Evolutionary conservation across 768 basidiomycete genomes (phyloP), one percentile per base, ranked within the genome.

Genomic region (Clitopilus passeckerianus): DNA sequence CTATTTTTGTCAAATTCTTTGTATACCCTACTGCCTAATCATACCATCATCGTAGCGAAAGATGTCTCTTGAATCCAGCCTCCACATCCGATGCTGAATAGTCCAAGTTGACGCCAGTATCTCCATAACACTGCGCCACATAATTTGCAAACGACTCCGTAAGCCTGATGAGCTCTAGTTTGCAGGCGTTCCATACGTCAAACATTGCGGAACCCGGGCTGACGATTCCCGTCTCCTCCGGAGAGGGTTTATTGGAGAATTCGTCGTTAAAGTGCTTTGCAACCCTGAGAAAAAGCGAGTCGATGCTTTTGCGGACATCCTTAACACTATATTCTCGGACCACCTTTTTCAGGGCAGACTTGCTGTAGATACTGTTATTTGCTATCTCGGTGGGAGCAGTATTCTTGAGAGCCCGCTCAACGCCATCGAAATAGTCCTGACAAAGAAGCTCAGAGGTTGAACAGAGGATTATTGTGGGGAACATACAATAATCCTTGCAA

Each of bases 361-460:
- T 86, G 66, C 78, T 92, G 71, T 91, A 97, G 52, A 80, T 85
- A 60, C 80, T 77, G 69, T 89, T 93, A 56, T 85, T 83, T 7
- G 86, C 73, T 20, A 98, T 83, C 64, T 96, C 93, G 27, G 79
- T 80, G 0, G 93, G 81, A 9, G 89, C 85, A 1, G 89, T 89
- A 5, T 87, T 89, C 70, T 90, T 87, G 33, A 96, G 76, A 12
- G 93, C 80, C n/a, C 89, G 86, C 66, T 98, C 94, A 37, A 97
- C 78, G 5, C 91, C 93, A 52, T 97, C 93, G 65, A 98, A 97
- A 72, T 90, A 97, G 70, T 98, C 96, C 95, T 97, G 70, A 24
- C 53, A 44, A 30, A 7, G 57, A 57, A 34, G 57, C 20, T 27
- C 30, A 34, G 20, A 54, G 2, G 37, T n/a, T 43, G 20, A 8